Base-by-base conservation (phyloP, 345 rosid species). In the Moricandia moricandioides region DNA sequence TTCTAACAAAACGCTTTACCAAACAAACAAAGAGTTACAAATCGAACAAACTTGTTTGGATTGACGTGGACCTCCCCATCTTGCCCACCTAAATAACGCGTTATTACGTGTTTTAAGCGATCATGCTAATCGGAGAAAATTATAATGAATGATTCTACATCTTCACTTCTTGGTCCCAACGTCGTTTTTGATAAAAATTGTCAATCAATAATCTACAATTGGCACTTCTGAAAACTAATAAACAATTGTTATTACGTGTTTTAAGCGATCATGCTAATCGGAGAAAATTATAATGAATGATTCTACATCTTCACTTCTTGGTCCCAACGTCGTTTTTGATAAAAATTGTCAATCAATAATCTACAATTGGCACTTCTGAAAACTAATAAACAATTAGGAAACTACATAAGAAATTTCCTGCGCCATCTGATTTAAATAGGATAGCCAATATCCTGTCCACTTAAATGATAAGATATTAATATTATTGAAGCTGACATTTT, bases 11-110 rank as follows among this genome's bases (percentile, higher is more conserved):
- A 73, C 70, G 31, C 4, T 17, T 54, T 27, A 35, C 54, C 54
- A 72, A 72, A 72, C 43, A 64, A 73, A 52, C 40, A 73, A 72
- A 33, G 54, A 33, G 17, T 62, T 51, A 34, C 18, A 62, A 54
- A 12, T 35, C 62, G 55, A 52, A 34, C 55, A 26, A 21, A 24
- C 17, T 63, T 54, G 30, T 73, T 11, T 29, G 30, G 29, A 72
- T 51, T 29, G 56, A 66, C 63, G 37, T 54, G 16, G 77, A 35
- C 43, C n/a, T 6, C n/a, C 18, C 27, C 14, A 16, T 63, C 40
- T 54, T 54, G 64, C 45, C 70, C 45, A 63, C 18, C 31, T 54
- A 27, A 33, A 17, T 64, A 70, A 73, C 77, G 70, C 27, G 70
- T 73, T 62, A 54, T 21, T 21, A 21, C 24, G 24, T 21, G 24